Percentiles rank a stretch among this genome's conserved stretches.
Conservation (phyloP, 768 basidiomycete genomes). For the Symmetrospora coprosmae region DNA sequence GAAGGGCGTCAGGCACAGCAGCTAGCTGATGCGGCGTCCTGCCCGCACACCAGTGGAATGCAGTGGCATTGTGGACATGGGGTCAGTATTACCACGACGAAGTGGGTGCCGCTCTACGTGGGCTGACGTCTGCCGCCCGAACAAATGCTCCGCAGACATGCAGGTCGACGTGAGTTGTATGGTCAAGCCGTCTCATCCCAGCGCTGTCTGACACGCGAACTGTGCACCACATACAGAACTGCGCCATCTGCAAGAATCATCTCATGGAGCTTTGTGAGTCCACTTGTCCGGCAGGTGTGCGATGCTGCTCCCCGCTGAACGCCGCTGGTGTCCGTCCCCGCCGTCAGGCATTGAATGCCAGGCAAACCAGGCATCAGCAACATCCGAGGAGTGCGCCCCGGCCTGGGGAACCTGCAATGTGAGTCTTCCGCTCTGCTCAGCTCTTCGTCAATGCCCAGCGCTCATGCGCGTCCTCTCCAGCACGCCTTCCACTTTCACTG, state of each 20-base stretch:
- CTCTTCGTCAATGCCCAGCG: neutral
- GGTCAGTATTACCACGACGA: conserved; percentile 44
- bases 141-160: neutral
- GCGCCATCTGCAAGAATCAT: conserved; percentile 97
- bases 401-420: conserved; percentile 99
- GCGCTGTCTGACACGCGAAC: neutral
- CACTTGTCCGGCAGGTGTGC: neutral
- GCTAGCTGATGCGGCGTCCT: neutral
- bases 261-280: conserved; percentile 97
- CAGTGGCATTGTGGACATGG: conserved; percentile 97
- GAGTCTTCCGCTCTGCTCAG: conserved; percentile 31
- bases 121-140: neutral
- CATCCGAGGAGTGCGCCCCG: conserved; percentile 90
- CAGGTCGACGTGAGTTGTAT: conserved; percentile 19
- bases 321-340: neutral
- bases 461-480: conserved; percentile 38
- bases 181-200: neutral
- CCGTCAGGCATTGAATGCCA: conserved; percentile 91
- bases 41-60: conserved; percentile 65
- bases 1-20: neutral
- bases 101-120: neutral
- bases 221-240: conserved; percentile 53
- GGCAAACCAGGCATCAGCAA: conserved; percentile 93
- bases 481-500: conserved; percentile 99
- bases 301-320: neutral